Evolutionary conservation across 164 flowering plant species (phyloP), one percentile per base, ranked within the genome.

Genomic region (Brasenia schreberi): DNA sequence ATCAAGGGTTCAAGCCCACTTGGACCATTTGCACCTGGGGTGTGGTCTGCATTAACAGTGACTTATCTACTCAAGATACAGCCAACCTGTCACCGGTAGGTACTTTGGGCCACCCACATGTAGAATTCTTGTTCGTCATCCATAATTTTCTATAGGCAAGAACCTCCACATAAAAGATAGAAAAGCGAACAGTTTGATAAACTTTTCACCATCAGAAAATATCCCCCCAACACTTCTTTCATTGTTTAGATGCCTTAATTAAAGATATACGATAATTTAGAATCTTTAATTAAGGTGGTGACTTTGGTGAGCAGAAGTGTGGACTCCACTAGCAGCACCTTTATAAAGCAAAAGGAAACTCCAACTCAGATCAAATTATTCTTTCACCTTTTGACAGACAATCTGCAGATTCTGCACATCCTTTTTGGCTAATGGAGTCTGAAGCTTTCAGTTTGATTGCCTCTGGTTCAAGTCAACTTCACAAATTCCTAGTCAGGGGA

Each of bases 401-500:
- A n/a, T n/a, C n/a, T n/a, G n/a, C n/a, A n/a, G n/a, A 49, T 6
- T 14, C 56, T 49, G 56, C 16, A 14, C 56, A 49, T 49, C 56
- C 39, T 33, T 49, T 49, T 49, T 49, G 56, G 56, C 56, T 9
- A 49, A 49, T 49, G 56, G 56, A 9, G 39, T 33, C 39, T 33
- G 49, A 68, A 69, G 64, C 42, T n/a, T 5, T 71, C 43, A 74
- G 74, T 62, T 69, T 71, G 73, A 76, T 71, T 33, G 4, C 39
- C 39, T 33, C 39, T 68, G 66, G 77, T 45, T 69, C 80, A 69
- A 72, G 80, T 81, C 83, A 80, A 74, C 61, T 43, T 70, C 80
- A 82, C 78, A 63, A 45, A 45, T 12, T 2, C 76, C 74, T 82
- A 81, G 78, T 77, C 80, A 23, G 27, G 71, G 83, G 66, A 69